Evolutionary conservation across 345 rosid species (phyloP).

Genomic region (Garcia nutans): DNA sequence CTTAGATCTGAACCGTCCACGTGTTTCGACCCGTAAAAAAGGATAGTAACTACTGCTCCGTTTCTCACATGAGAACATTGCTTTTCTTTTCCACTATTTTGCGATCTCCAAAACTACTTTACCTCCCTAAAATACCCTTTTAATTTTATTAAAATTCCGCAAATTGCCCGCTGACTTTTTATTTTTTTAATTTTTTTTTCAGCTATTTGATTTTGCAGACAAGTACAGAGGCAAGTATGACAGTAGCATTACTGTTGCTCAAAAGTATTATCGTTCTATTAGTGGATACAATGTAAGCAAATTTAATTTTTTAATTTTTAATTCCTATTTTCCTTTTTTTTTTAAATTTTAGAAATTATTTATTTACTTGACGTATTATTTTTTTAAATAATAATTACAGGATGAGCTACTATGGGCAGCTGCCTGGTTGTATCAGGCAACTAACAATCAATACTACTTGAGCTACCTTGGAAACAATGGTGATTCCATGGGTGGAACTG

Average conservation of each 20-base stretch:
- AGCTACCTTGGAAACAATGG: slow-evolving; percentile 82
- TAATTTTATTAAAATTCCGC: slow-evolving; percentile 1
- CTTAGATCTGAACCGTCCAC: slow-evolving; percentile 46
- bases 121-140: slow-evolving; percentile 13
- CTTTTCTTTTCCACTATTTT: background rate
- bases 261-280: slow-evolving; percentile 76
- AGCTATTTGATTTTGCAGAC: slow-evolving; percentile 94
- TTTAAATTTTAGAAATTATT: background rate
- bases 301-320: background rate
- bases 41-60: background rate
- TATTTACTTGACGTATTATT: background rate
- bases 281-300: slow-evolving; percentile 84
- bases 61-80: slow-evolving; percentile 28
- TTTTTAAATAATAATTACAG: slow-evolving; percentile 30
- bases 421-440: slow-evolving; percentile 92
- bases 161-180: slow-evolving; percentile 12
- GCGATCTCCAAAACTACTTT: background rate
- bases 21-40: slow-evolving; percentile 2
- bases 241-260: slow-evolving; percentile 80
- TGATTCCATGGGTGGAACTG: slow-evolving; percentile 85
- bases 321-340: background rate
- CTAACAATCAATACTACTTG: slow-evolving; percentile 66
- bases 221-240: slow-evolving; percentile 96
- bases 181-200: slow-evolving; percentile 20
- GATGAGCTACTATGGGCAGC: slow-evolving; percentile 98